Evolutionary conservation across 768 basidiomycete genomes (phyloP).

Genomic region (Solioccasus polychromus): DNA sequence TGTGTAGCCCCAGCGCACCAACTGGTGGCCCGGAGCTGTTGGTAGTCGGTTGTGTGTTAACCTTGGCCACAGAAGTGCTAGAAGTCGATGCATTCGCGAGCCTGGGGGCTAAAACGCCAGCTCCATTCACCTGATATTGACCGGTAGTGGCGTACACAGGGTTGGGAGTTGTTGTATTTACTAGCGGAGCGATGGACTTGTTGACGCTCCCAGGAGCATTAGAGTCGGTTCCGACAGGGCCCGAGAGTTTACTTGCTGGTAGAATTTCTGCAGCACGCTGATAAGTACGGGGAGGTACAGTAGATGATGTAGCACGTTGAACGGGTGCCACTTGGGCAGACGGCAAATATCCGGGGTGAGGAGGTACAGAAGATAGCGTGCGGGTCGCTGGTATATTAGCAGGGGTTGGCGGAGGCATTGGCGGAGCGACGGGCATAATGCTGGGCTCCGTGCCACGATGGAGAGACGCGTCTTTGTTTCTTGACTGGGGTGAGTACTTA

Average conservation of each 20-base stretch:
- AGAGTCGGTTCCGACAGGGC: slow-evolving; percentile 1
- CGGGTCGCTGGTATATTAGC: slow-evolving; percentile 10
- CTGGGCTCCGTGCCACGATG: slow-evolving; percentile 12
- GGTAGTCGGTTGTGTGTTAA: slow-evolving; percentile 1
- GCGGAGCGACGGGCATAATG: slow-evolving; percentile 3
- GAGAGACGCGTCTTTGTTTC: slow-evolving; percentile 14
- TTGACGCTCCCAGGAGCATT: not conserved
- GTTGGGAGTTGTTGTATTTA: slow-evolving; percentile 8
- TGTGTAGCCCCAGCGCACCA: slow-evolving; percentile 10
- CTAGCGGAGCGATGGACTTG: slow-evolving; percentile 6
- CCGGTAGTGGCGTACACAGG: not conserved
- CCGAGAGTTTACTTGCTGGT: slow-evolving; percentile 18
- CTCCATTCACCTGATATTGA: slow-evolving; percentile 11
- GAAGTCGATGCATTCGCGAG: slow-evolving; percentile 2
- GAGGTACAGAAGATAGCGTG: slow-evolving; percentile 21
- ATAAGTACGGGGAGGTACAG: slow-evolving; percentile 19
- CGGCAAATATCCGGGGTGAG: slow-evolving; percentile 15
- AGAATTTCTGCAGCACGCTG: slow-evolving; percentile 25
- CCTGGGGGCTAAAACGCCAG: slow-evolving; percentile 9
- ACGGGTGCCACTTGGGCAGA: slow-evolving; percentile 5
- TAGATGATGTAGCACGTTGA: slow-evolving; percentile 21
- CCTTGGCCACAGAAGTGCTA: slow-evolving; percentile 9
- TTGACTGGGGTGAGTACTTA: slow-evolving; percentile 22
- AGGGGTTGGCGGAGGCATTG: slow-evolving; percentile 22
- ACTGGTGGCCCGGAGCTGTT: slow-evolving; percentile 1